Conservation (phyloP, 345 rosid genomes). For the Boechera retrofracta region DNA sequence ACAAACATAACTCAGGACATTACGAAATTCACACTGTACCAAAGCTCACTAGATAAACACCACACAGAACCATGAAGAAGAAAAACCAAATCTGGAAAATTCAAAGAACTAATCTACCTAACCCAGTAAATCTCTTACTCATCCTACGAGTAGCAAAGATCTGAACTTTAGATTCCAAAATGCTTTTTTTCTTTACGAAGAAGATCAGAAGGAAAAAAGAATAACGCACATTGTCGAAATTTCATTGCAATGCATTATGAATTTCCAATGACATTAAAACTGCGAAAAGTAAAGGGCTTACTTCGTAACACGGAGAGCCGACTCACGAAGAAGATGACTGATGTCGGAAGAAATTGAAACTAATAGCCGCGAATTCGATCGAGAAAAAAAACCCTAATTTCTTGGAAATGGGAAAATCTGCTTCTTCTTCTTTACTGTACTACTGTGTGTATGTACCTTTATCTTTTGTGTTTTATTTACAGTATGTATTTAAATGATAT, state of each 20-base stretch:
- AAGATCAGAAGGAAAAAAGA: neutral
- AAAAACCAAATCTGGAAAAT: conserved; percentile 17
- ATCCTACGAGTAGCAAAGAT: conserved; percentile 32
- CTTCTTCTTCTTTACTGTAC: conserved; percentile 22
- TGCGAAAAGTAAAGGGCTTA: conserved; percentile 33
- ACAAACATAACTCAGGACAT: conserved; percentile 7
- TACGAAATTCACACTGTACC: neutral
- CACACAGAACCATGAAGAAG: conserved; percentile 1
- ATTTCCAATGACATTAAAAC: conserved; percentile 6
- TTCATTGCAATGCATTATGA: conserved; percentile 20
- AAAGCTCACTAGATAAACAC: conserved; percentile 12
- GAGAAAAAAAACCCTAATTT: conserved; percentile 25
- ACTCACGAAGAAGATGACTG: conserved; percentile 20
- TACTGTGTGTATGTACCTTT: neutral
- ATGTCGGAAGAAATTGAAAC: conserved; percentile 36
- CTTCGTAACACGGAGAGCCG: conserved; percentile 32
- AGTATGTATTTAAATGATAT: neutral
- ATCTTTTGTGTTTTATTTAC: neutral
- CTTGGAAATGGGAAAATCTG: conserved; percentile 22
- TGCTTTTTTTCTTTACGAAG: neutral
- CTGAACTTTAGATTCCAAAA: conserved; percentile 14
- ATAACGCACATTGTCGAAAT: conserved; percentile 20
- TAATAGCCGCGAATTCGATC: conserved; percentile 40
- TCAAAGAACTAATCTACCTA: neutral
- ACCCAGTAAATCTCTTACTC: neutral